Evolutionary conservation across 495 filamentous ascomycete genomes (phyloP).

Genomic region (Chlorociboria aeruginascens): DNA sequence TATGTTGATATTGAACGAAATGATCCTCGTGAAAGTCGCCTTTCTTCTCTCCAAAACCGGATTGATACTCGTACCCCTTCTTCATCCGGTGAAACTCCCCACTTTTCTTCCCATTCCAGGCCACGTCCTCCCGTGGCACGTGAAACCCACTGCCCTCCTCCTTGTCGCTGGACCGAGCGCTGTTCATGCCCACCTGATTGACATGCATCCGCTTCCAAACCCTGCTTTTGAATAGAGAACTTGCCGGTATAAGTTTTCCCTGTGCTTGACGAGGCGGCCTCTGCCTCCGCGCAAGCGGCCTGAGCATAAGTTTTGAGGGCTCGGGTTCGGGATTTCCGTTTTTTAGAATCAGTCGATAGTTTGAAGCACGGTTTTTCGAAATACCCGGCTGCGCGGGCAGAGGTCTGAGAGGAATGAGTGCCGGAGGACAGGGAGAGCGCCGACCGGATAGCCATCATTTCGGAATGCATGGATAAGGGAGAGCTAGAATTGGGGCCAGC

Average conservation of each 20-base stretch:
- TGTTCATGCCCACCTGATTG: slow-evolving; percentile 22
- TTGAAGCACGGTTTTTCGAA: slow-evolving; percentile 37
- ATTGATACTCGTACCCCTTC: slow-evolving; percentile 16
- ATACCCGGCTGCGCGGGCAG: slow-evolving; percentile 18
- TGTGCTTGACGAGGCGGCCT: slow-evolving; percentile 11
- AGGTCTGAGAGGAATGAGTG: slow-evolving; percentile 26
- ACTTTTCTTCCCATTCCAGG: slow-evolving; percentile 15
- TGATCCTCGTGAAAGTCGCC: slow-evolving; percentile 12
- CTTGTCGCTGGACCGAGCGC: slow-evolving; percentile 10
- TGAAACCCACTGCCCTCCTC: slow-evolving; percentile 18
- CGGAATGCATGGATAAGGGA: slow-evolving; percentile 38
- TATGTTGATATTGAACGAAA: slow-evolving; percentile 14
- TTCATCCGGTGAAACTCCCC: slow-evolving; percentile 23
- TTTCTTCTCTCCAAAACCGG: slow-evolving; percentile 8
- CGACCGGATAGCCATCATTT: slow-evolving; percentile 44
- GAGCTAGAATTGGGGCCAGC: slow-evolving; percentile 20
- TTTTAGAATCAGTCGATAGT: slow-evolving; percentile 34
- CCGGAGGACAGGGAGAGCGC: slow-evolving; percentile 32
- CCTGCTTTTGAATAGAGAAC: slow-evolving; percentile 30
- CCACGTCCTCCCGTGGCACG: slow-evolving; percentile 19
- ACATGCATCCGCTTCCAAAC: slow-evolving; percentile 36
- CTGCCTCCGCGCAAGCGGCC: slow-evolving; percentile 24
- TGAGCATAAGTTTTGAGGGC: slow-evolving; percentile 32
- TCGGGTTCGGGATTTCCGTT: slow-evolving; percentile 30
- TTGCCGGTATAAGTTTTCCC: slow-evolving; percentile 18